These are phyloP conservation scores for Urtica urens DNA, from an alignment of 306 rosid genomes.

Conservation along the genomic window DNA sequence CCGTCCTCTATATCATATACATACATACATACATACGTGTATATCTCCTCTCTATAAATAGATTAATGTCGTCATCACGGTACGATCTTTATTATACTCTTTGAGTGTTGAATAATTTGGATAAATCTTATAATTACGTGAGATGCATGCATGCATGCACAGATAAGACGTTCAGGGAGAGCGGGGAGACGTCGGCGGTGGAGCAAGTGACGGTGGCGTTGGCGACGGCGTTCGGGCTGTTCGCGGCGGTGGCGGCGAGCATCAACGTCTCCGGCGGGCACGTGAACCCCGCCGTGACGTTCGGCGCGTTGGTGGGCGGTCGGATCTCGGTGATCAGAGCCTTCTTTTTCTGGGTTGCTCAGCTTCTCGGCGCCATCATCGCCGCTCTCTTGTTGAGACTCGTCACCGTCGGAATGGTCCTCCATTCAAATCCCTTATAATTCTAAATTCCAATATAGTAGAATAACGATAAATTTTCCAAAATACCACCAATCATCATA, in stretches of 20 bases:
- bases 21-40: neutral
- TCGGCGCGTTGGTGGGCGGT: slow-evolving; percentile 77
- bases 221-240: slow-evolving; percentile 66
- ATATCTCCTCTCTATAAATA: too few relatives aligned
- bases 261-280: slow-evolving; percentile 83
- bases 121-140: too few relatives aligned
- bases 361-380: slow-evolving; percentile 61
- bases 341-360: slow-evolving; percentile 78
- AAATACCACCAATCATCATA: too few relatives aligned
- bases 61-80: too few relatives aligned
- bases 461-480: too few relatives aligned
- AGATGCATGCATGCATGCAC: too few relatives aligned
- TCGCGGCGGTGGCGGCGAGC: slow-evolving; percentile 63
- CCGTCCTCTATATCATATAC: neutral
- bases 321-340: slow-evolving; percentile 74
- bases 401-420: slow-evolving; percentile 79
- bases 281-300: slow-evolving; percentile 85
- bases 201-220: slow-evolving; percentile 47
- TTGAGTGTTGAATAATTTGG: neutral
- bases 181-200: slow-evolving; percentile 36
- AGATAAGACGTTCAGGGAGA: slow-evolving; percentile 65
- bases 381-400: slow-evolving; percentile 77
- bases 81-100: neutral
- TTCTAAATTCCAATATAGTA: too few relatives aligned
- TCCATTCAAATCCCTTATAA: too few relatives aligned